These are phyloP conservation scores for Collybia sp. DNA, from an alignment of 768 basidiomycete species.

Conservation along the genomic window DNA sequence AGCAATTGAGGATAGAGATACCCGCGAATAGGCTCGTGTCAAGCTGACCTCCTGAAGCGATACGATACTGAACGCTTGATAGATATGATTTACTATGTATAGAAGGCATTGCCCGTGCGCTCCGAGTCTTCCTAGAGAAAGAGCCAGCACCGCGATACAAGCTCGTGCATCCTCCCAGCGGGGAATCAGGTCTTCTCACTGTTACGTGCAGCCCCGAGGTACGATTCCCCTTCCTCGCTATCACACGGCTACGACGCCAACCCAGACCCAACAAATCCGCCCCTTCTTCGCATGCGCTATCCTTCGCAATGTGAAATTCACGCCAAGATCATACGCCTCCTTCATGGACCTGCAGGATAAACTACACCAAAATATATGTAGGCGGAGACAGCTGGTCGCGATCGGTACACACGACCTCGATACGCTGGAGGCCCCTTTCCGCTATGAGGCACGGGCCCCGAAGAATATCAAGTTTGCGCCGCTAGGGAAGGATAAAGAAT, in stretches of 20 bases:
- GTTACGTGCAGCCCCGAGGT: slow-evolving; percentile 74
- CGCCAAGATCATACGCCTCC: slow-evolving; percentile 83
- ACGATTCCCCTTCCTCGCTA: slow-evolving; percentile 13
- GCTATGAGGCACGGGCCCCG: slow-evolving; percentile 78
- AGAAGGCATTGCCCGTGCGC: slow-evolving; percentile 88
- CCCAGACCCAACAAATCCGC: slow-evolving; percentile 74
- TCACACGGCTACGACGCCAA: not conserved
- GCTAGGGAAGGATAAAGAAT: slow-evolving; percentile 70
- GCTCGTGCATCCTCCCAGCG: slow-evolving; percentile 66
- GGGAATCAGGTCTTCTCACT: slow-evolving; percentile 60
- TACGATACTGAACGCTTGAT: slow-evolving; percentile 5
- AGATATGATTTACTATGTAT: slow-evolving; percentile 98
- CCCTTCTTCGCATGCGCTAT: slow-evolving; percentile 91
- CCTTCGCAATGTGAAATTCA: slow-evolving; percentile 87
- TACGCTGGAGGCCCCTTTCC: slow-evolving; percentile 81
- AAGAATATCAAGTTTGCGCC: slow-evolving; percentile 91
- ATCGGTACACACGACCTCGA: slow-evolving; percentile 98
- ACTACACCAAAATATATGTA: slow-evolving; percentile 92
- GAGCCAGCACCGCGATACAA: slow-evolving; percentile 66
- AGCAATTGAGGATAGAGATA: slow-evolving; percentile 99
- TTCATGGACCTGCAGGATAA: slow-evolving; percentile 99
- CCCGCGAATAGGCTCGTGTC: slow-evolving; percentile 84
- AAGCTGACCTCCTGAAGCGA: slow-evolving; percentile 2
- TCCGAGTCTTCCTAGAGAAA: slow-evolving; percentile 78
- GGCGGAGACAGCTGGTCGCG: slow-evolving; percentile 85